A percentile compares a stretch with the other conserved stretches of the same genome.
These are phyloP conservation scores for Leccinum griseonigrum DNA, from an alignment of 1,284 basidiomycete genomes.

Conservation along the genomic window DNA sequence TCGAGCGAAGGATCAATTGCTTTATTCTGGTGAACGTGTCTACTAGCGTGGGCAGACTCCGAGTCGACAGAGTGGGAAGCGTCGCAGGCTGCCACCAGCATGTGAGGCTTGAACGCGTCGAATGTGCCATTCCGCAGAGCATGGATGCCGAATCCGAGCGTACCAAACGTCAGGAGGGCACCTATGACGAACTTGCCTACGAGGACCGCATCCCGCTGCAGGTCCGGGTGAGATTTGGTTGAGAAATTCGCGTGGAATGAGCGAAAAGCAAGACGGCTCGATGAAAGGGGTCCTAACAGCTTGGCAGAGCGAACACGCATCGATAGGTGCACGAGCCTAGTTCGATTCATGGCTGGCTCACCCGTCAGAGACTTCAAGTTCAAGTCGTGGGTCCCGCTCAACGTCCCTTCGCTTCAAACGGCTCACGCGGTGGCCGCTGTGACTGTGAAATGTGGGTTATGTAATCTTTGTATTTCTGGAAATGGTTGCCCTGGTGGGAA, in stretches of 20 bases:
- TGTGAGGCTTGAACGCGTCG: constrained; percentile 6
- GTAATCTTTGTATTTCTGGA: too few relatives aligned
- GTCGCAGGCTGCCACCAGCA: neutral
- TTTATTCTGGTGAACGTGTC: constrained; percentile 6
- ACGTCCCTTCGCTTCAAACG: too few relatives aligned
- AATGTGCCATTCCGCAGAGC: constrained; percentile 6
- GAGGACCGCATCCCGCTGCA: neutral
- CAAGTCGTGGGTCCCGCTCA: neutral
- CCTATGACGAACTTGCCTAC: constrained; percentile 17
- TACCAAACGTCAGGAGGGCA: constrained; percentile 21
- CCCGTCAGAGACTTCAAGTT: neutral
- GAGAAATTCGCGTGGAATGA: neutral
- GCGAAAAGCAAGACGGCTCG: neutral
- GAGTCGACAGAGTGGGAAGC: neutral
- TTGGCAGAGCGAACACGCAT: neutral
- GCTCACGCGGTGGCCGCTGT: too few relatives aligned
- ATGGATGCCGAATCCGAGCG: constrained; percentile 20
- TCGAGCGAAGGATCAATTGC: neutral
- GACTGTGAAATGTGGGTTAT: too few relatives aligned
- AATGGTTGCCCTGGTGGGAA: constrained; percentile 51
- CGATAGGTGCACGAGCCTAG: neutral
- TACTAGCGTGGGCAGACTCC: neutral
- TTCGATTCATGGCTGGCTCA: neutral
- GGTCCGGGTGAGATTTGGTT: neutral
- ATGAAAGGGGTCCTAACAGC: neutral